Evolutionary conservation across 805 yeast genomes (phyloP).

Genomic region (Hanseniaspora taiwanica): DNA sequence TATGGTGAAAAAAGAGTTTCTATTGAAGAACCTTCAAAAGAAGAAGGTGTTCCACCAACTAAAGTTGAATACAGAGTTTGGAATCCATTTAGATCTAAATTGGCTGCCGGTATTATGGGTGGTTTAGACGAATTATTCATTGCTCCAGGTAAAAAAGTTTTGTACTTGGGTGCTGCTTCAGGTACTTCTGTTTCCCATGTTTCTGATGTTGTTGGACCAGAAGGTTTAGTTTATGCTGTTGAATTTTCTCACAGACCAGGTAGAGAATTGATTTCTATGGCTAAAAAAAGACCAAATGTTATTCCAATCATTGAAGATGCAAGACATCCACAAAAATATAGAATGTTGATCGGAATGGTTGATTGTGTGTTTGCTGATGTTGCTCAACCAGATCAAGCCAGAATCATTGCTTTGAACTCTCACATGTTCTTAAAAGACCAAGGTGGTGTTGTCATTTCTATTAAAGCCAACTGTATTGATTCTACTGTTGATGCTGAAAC

Average conservation of each 20-base stretch:
- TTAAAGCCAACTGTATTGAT: constrained; percentile 99
- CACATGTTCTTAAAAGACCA: constrained; percentile 96
- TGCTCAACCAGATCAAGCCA: constrained; percentile 99
- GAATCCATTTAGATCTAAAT: constrained; percentile 99
- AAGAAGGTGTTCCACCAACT: constrained; percentile 79
- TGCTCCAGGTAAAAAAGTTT: constrained; percentile 95
- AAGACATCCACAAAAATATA: constrained; percentile 98
- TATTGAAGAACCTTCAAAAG: constrained; percentile 83
- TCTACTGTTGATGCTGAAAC: constrained; percentile 99
- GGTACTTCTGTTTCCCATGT: constrained; percentile 99
- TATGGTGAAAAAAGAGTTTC: constrained; percentile 96
- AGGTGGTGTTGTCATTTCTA: constrained; percentile 97
- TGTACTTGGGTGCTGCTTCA: constrained; percentile 97
- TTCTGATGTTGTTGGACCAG: constrained; percentile 97
- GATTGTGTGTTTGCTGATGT: constrained; percentile 98
- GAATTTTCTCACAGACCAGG: constrained; percentile 99
- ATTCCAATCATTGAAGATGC: constrained; percentile 99
- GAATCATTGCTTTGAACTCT: constrained; percentile 96
- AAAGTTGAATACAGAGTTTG: constrained; percentile 98
- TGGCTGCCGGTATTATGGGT: constrained; percentile 99
- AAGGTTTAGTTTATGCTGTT: constrained; percentile 96
- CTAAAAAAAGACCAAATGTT: constrained; percentile 98
- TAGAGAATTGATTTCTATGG: constrained; percentile 98
- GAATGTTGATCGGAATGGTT: constrained; percentile 98
- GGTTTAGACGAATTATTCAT: constrained; percentile 96